Evolutionary conservation across 176 grass and related monocot species (phyloP), one percentile per base, ranked within the genome.

Genomic region (Luzula sylvatica): DNA sequence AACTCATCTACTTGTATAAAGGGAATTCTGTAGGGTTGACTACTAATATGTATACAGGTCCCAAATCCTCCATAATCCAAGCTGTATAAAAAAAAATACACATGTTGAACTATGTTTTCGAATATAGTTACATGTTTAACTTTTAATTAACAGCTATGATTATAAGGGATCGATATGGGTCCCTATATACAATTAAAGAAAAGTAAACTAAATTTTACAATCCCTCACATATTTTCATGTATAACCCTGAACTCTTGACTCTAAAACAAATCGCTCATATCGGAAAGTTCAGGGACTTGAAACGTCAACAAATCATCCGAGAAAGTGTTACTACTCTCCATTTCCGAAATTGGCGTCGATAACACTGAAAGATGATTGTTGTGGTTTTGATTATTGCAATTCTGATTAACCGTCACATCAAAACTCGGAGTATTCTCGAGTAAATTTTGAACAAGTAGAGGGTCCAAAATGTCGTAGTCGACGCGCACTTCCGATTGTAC

Each of bases 241-340:
- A 38, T 49, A 42, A 50, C 28, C 8, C 42, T 9, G 5, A 41
- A 9, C 48, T 25, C 29, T 4, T 50, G 27, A 63, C 46, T 21
- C 28, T 53, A 79, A 29, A 79, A 59, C 45, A 45, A 67, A 11
- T 72, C 62, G 22, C 68, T 60, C 14, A 61, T 53, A 61, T 67
- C 61, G 18, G 67, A 46, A 27, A 59, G 50, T 17, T 63, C 54
- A 40, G 68, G 61, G 30, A 65, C 44, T 55, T 60, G 58, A 26
- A 67, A 50, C 8, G 71, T 54, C 25, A 79, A 72, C 38, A 68
- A 26, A 62, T 61, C 39, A 44, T 68, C 67, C 42, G 54, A 72
- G 53, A 66, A 65, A 60, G 60, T 72, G 23, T 68, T 69, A n/a
- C 30, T 35, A 20, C 25, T 47, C 46, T 72, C 75, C 13, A 68